A percentile compares a stretch with the other conserved stretches of the same genome.
These are phyloP conservation scores for Fremontodendron californicum DNA, from an alignment of 345 rosid genomes.

Conservation along the genomic window DNA sequence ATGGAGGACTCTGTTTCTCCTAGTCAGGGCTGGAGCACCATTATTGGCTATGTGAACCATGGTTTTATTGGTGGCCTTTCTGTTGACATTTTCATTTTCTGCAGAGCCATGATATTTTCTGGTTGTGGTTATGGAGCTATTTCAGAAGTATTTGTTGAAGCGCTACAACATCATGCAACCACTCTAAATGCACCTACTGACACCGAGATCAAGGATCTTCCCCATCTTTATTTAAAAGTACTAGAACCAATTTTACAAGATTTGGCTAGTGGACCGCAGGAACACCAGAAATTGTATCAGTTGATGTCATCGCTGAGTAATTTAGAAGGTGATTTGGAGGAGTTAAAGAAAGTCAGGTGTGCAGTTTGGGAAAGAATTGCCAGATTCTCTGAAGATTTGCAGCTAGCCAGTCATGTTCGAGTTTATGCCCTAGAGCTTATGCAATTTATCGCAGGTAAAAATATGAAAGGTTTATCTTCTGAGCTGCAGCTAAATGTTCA, in stretches of 20 bases:
- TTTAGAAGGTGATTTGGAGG: conserved; percentile 65
- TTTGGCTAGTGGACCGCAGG: conserved; percentile 44
- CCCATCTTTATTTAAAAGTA: conserved; percentile 50
- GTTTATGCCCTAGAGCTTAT: conserved; percentile 80
- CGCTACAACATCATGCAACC: conserved; percentile 30
- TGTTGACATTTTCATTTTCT: conserved; percentile 48
- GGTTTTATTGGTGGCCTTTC: conserved; percentile 50
- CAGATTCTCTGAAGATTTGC: conserved; percentile 66
- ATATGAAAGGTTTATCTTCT: conserved; percentile 49
- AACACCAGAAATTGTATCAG: conserved; percentile 46
- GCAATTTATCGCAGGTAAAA: conserved; percentile 67
- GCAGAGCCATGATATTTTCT: conserved; percentile 79
- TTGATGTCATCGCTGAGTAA: conserved; percentile 74
- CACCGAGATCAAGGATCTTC: conserved; percentile 43
- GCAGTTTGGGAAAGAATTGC: conserved; percentile 75
- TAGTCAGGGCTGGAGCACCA: conserved; percentile 78
- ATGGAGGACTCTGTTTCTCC: conserved; percentile 90
- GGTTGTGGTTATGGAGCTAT: conserved; percentile 76
- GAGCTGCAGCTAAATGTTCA: conserved; percentile 51
- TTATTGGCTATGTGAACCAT: conserved; percentile 43
- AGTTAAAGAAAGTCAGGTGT: conserved; percentile 60
- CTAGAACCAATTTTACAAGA: conserved; percentile 63
- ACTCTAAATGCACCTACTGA: conserved; percentile 20
- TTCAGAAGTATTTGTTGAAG: conserved; percentile 62
- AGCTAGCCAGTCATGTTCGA: conserved; percentile 66